Evolutionary conservation across 805 yeast genomes (phyloP).

Genomic region (Ogataea degrootiae): DNA sequence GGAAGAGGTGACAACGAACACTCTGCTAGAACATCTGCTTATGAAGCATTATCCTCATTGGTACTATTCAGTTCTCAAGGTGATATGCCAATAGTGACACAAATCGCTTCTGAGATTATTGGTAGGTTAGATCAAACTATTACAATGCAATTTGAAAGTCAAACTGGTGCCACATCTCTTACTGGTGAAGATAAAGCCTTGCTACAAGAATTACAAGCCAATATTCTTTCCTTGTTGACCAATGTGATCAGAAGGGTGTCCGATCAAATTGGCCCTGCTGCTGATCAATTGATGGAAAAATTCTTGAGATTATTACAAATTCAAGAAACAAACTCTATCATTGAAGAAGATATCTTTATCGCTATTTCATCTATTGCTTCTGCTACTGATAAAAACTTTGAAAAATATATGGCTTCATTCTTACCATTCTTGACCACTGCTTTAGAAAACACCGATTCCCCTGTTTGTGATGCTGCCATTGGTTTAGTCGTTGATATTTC

Average conservation of each 20-base stretch:
- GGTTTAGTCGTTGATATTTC: conserved; percentile 94
- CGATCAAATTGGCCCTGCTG: conserved; percentile 54
- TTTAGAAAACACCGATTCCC: conserved; percentile 74
- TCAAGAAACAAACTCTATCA: conserved; percentile 58
- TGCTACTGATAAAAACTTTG: conserved; percentile 67
- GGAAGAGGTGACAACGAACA: conserved; percentile 76
- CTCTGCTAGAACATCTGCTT: conserved; percentile 91
- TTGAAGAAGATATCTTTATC: conserved; percentile 89
- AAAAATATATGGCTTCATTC: conserved; percentile 73
- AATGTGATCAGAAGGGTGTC: conserved; percentile 81
- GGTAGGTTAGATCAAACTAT: conserved; percentile 69
- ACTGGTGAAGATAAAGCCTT: conserved; percentile 68
- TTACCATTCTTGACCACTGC: conserved; percentile 80
- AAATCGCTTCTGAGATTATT: conserved; percentile 71
- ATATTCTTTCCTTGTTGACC: conserved; percentile 71
- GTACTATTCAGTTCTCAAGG: conserved; percentile 71
- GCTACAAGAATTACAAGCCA: conserved; percentile 85
- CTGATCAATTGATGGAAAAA: conserved; percentile 82
- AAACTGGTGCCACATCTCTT: conserved; percentile 9
- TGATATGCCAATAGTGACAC: conserved; percentile 62
- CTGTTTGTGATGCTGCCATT: conserved; percentile 83
- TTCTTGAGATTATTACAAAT: conserved; percentile 65
- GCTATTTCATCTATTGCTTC: conserved; percentile 88
- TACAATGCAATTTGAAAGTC: conserved; percentile 46
- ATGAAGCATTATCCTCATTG: conserved; percentile 82